phyloP scores from a whole-genome alignment of 768 basidiomycete species.

The Russula compacta region DNA sequence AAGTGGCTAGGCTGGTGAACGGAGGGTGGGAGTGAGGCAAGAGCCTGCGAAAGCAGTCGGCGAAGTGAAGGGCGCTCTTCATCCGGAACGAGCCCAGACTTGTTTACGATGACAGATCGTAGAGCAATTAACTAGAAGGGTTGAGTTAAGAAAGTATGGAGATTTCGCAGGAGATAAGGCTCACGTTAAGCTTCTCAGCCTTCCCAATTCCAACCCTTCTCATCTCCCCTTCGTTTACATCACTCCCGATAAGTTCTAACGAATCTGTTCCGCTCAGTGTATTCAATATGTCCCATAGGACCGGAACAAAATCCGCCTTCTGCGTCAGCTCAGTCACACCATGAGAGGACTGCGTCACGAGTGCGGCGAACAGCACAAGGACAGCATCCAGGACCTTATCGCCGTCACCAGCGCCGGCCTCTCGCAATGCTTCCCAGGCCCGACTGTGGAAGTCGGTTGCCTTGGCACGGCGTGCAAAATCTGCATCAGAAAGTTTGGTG shows the following conservation, averaged over 20 bases:
- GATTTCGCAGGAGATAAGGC: constrained; percentile 21
- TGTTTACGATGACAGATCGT: constrained; percentile 29
- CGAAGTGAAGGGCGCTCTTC: constrained; percentile 45
- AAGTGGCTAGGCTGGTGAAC: constrained; percentile 29
- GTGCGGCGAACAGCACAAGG: constrained; percentile 49
- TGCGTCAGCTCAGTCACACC: constrained; percentile 48
- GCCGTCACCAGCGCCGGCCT: constrained; percentile 48
- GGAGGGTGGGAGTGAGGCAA: constrained; percentile 41
- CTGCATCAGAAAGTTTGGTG: constrained; percentile 59
- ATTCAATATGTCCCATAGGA: constrained; percentile 23
- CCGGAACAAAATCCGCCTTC: constrained; percentile 25
- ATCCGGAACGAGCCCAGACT: constrained; percentile 23
- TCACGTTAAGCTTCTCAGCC: constrained; percentile 48
- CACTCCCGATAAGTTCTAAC: constrained; percentile 35
- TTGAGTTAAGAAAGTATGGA: background rate
- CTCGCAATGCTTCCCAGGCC: constrained; percentile 58
- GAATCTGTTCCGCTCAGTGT: constrained; percentile 35
- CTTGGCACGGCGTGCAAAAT: constrained; percentile 73
- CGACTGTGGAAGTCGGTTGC: constrained; percentile 61
- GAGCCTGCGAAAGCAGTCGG: constrained; percentile 38
- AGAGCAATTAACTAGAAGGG: constrained; percentile 30
- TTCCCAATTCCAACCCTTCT: constrained; percentile 46
- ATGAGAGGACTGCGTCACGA: constrained; percentile 50
- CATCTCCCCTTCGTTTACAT: constrained; percentile 34
- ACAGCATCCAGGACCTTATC: constrained; percentile 65